phyloP scores from a whole-genome alignment of 257 asterid genomes.

The Fraxinus quadrangulata region DNA sequence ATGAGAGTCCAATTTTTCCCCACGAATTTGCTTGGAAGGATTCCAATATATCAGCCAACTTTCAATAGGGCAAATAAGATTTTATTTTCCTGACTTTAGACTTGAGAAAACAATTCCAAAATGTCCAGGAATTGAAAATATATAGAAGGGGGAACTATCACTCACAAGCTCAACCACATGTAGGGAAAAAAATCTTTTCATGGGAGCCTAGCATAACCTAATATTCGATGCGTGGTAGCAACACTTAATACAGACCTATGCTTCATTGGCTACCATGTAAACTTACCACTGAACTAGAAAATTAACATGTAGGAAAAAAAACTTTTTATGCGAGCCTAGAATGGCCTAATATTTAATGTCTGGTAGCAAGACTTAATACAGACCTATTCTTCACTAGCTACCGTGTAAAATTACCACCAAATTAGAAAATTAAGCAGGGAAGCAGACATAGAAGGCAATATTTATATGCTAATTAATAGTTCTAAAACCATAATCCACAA shows the following conservation, averaged over 20 bases:
- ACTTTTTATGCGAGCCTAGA: conserved; percentile 9
- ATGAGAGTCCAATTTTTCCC: neutral
- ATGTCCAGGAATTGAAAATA: neutral
- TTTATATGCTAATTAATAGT: conserved; percentile 2
- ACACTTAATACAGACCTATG: conserved; percentile 5
- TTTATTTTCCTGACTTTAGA: neutral
- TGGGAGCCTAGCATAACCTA: conserved; percentile 11
- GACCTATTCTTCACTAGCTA: conserved; percentile 10
- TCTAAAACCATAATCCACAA: conserved; percentile 14
- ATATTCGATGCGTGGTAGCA: neutral
- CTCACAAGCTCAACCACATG: conserved; percentile 1
- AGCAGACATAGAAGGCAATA: conserved; percentile 3
- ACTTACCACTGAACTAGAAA: too few species aligned
- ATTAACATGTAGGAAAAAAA: neutral
- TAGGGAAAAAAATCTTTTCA: neutral
- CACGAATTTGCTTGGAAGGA: too few species aligned
- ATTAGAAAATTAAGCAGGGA: neutral
- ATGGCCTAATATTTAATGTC: neutral
- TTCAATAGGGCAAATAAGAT: neutral
- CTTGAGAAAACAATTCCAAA: neutral
- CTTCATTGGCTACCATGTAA: conserved; percentile 1
- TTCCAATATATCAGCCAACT: neutral
- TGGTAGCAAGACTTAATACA: conserved; percentile 3
- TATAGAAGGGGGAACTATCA: neutral
- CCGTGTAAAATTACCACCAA: neutral